A percentile compares a stretch with the other conserved stretches of the same genome.
Conservation (phyloP, 805 yeast genomes). For the Torulaspora quercuum region DNA sequence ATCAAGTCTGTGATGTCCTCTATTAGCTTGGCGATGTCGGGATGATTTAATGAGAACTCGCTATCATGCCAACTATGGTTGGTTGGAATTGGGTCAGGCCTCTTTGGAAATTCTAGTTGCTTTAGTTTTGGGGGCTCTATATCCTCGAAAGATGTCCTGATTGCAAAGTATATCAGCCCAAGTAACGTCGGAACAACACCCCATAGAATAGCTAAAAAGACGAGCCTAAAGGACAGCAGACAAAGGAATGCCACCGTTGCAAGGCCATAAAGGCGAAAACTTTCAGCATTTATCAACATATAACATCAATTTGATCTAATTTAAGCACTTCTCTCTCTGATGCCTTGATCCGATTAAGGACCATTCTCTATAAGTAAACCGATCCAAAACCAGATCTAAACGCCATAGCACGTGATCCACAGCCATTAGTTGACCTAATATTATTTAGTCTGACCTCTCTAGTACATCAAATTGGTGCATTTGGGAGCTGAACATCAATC, state of each 20-base stretch:
- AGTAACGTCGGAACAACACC: not conserved
- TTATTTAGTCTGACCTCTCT: too few relatives aligned
- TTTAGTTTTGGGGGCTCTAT: slow-evolving; percentile 4
- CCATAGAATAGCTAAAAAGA: not conserved
- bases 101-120: not conserved
- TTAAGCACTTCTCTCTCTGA: too few relatives aligned
- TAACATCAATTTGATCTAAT: slow-evolving; percentile 9
- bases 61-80: slow-evolving; percentile 3
- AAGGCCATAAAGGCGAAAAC: not conserved
- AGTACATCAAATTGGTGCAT: too few relatives aligned
- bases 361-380: too few relatives aligned
- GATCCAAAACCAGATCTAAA: too few relatives aligned
- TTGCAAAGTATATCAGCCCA: slow-evolving; percentile 2
- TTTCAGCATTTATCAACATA: slow-evolving; percentile 4
- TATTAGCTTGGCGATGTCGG: slow-evolving; percentile 41
- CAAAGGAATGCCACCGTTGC: slow-evolving; percentile 1
- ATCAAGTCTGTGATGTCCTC: slow-evolving; percentile 46
- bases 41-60: slow-evolving; percentile 12
- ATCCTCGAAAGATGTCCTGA: slow-evolving; percentile 3
- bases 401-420: too few relatives aligned
- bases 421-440: not conserved
- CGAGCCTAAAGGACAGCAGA: slow-evolving; percentile 1
- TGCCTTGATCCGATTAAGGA: too few relatives aligned
- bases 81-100: not conserved
- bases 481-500: too few relatives aligned